Base-by-base conservation (phyloP, 164 flowering plant species). In the Liriodendron chinense region DNA sequence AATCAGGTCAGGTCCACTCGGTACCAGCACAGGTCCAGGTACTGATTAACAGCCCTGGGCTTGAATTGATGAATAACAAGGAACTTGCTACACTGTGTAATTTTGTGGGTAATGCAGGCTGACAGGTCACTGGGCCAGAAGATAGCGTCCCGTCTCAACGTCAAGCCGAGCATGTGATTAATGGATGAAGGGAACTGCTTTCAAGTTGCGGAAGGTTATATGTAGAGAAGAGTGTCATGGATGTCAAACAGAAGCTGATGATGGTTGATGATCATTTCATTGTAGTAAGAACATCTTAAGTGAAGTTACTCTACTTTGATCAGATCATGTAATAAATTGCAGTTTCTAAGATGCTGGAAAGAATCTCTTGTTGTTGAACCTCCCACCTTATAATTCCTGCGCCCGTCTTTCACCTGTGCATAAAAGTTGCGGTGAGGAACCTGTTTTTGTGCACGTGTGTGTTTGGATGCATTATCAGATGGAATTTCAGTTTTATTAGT, bases 61-160 rank as follows among this genome's bases (percentile, higher is more conserved):
- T 34, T 34, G 43, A 34, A 34, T 7, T 34, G 6, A 34, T 34
- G 43, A 7, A 4, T 34, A 34, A 7, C 43, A 34, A 34, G 43
- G 43, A 34, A 34, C 6, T 34, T 34, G 7, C 43, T 34, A 34
- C 43, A 34, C 43, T 9, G 8, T 67, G 10, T 34, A 34, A 53
- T 28, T 28, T 25, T 28, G n/a, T 67, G 69, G 21, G 10, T 65
- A 25, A 65, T 72, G 75, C 89, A 93, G 98, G 89, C 92, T 65
- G 94, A 89, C 84, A 89, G 78, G 80, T 87, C 97, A 74, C 86
- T 93, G 70, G 98, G 97, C 59, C 95, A 92, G 91, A 94, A 90
- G 81, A 76, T 94, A 7, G 94, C 97, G 53, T 81, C 88, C 68
- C 92, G 91, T 76, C 93, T 94, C 77, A 94, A 90, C 70, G 84